Evolutionary conservation across 345 rosid genomes (phyloP).

Genomic region (Camelina neglecta): DNA sequence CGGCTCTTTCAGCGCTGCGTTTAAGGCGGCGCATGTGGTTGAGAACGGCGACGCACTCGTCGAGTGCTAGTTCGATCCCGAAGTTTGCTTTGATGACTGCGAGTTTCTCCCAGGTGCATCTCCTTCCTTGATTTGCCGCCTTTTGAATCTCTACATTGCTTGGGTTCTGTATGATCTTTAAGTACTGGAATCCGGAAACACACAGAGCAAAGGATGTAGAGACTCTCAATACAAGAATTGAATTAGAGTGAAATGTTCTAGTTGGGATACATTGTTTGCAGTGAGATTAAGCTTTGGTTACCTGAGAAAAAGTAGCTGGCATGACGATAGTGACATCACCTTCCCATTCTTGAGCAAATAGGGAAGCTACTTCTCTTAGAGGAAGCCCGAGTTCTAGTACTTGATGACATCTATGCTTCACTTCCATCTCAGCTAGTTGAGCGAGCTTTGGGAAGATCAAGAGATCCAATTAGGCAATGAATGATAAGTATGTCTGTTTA

Average conservation of each 20-base stretch:
- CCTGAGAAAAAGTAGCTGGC: constrained; percentile 98
- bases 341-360: constrained; percentile 99
- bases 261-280: constrained; percentile 4
- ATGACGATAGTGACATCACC: constrained; percentile 97
- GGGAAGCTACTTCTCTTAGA: constrained; percentile 80
- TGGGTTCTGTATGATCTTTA: constrained; percentile 89
- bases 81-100: constrained; percentile 98
- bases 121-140: constrained; percentile 89
- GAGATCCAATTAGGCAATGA: neutral
- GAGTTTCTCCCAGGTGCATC: constrained; percentile 99
- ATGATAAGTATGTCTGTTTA: neutral
- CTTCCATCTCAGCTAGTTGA: constrained; percentile 90
- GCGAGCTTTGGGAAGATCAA: constrained; percentile 58
- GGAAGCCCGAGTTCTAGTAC: constrained; percentile 86
- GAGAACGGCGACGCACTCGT: constrained; percentile 86
- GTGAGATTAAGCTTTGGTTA: constrained; percentile 20
- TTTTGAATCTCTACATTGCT: constrained; percentile 72
- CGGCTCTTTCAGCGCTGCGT: constrained; percentile 88
- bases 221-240: neutral
- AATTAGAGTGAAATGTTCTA: neutral
- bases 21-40: constrained; percentile 95
- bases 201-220: neutral
- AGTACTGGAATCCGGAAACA: constrained; percentile 56
- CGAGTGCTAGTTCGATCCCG: constrained; percentile 90
- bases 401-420: constrained; percentile 91